A percentile compares a stretch with the other conserved stretches of the same genome.
Conservation (phyloP, 75 land plant species). For the Pinus taeda region DNA sequence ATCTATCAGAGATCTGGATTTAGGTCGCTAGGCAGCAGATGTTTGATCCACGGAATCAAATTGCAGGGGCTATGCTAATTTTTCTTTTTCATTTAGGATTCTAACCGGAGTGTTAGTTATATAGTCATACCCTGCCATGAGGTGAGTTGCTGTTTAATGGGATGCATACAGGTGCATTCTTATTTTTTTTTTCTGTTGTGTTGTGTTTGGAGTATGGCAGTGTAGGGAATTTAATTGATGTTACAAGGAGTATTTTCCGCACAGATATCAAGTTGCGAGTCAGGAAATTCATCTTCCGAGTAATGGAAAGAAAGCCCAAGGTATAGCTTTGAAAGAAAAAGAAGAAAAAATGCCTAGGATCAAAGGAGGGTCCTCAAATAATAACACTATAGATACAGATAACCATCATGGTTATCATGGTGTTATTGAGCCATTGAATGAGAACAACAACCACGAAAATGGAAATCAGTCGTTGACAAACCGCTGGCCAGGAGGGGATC, state of each 20-base stretch:
- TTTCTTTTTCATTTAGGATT: no score
- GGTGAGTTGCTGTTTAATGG: background rate
- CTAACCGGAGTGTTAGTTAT: background rate
- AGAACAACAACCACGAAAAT: background rate
- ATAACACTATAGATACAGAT: background rate
- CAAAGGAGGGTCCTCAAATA: slow-evolving; percentile 3
- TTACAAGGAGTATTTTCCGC: background rate
- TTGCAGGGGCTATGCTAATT: background rate
- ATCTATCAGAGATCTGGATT: background rate
- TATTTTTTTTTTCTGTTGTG: background rate
- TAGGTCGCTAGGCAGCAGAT: background rate
- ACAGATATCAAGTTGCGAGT: slow-evolving; percentile 3
- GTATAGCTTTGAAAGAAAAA: background rate
- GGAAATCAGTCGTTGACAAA: background rate
- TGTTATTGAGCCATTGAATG: background rate
- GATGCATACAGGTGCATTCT: background rate
- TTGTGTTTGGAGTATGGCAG: background rate
- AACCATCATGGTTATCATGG: background rate
- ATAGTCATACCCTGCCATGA: background rate
- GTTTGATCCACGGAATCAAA: background rate
- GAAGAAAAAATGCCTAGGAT: slow-evolving; percentile 1
- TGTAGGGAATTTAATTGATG: background rate
- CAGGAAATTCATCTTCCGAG: background rate
- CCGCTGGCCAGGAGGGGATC: slow-evolving; percentile 2
- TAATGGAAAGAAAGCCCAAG: background rate